Base-by-base conservation (phyloP, 208 protist species). In the Novymonas esmeraldas region DNA sequence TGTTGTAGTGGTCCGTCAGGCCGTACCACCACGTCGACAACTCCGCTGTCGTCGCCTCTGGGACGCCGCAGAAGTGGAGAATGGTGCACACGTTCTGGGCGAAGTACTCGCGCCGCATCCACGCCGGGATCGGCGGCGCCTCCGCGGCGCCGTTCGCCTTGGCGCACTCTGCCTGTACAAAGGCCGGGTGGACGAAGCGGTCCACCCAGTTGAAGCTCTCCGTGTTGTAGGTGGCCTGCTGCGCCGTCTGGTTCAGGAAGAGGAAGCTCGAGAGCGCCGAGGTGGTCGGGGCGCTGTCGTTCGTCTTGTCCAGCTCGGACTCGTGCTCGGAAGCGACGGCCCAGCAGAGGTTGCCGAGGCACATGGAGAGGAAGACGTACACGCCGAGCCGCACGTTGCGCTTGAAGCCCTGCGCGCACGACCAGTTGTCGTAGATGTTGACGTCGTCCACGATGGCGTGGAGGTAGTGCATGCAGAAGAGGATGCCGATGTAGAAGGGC, bases 31-130 rank as follows among this genome's bases (percentile, higher is more conserved):
- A 76, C 56, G 79, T 60, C 28, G 72, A 65, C 71, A 62, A 85
- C 36, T 34, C 29, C 18, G 64, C 28, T 46, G 94, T 64, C 20
- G 52, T 80, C 39, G 83, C 79, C 24, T 90, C 76, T 1, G 78
- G 59, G 9, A 85, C 66, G 7, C 87, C 85, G 45, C 62, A 64
- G 28, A 81, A 79, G 24, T 75, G 60, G 38, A 93, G 66, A 20
- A 93, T 62, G 13, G 50, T 79, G 34, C 67, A 77, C 3, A 94
- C 16, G 42, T 95, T 95, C 54, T 95, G 74, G 2, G 81, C 82
- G 26, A 95, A 31, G 74, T 94, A 94, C 73, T 95, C 90, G 9
- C 90, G 85, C 13, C 90, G 85, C 90, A 95, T 95, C 86, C 87
- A 95, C 45, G 87, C 79, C 13, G 90, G 90, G 6, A 94, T 78